Base-by-base conservation (phyloP, 192 early-diverging fungal genomes). In the Linnemannia zychae region DNA sequence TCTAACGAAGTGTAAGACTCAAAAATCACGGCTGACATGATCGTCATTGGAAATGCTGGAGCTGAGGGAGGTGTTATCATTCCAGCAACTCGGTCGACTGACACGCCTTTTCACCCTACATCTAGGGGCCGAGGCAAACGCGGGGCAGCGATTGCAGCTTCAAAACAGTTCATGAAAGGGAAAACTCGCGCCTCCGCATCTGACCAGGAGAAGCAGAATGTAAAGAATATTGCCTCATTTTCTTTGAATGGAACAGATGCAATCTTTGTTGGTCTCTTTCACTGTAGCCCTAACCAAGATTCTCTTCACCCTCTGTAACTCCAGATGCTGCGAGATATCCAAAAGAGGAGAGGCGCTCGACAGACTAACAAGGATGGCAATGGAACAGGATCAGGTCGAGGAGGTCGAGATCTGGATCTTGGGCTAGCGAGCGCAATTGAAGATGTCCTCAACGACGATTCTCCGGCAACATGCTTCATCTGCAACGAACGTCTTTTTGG, bases 381-480 rank as follows among this genome's bases (percentile, higher is more conserved):
- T 57, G 20, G 33, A 48, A 47, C 67, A 73, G 75, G 74, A 65
- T 49, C 48, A 17, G 68, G 65, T 52, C 74, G 76, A 66, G 40
- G 72, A 48, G 71, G 71, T 6, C 15, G 50, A 16, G 49, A 79
- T 69, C 34, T 76, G 15, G 50, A 63, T 70, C 38, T 79, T 18
- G 75, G 74, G 1, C 72, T 87, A 4, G 74, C 66, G 2, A 57
- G 67, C 11, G 52, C 66, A 38, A 33, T 75, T 53, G 68, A 49
- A 75, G 79, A 77, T 74, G 20, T 49, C 22, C 82, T 80, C 57
- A 68, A 78, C 65, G 77, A 72, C 28, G 88, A 87, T 76, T 34
- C 80, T 7, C 87, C 74, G 7, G 87, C 89, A 24, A 89, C 85
- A 0, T 96, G 95, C 78, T 94, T 93, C 77, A 92, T 96, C 66